These are phyloP conservation scores for Lipomyces lipofer DNA, from an alignment of 805 yeast genomes.

Conservation along the genomic window DNA sequence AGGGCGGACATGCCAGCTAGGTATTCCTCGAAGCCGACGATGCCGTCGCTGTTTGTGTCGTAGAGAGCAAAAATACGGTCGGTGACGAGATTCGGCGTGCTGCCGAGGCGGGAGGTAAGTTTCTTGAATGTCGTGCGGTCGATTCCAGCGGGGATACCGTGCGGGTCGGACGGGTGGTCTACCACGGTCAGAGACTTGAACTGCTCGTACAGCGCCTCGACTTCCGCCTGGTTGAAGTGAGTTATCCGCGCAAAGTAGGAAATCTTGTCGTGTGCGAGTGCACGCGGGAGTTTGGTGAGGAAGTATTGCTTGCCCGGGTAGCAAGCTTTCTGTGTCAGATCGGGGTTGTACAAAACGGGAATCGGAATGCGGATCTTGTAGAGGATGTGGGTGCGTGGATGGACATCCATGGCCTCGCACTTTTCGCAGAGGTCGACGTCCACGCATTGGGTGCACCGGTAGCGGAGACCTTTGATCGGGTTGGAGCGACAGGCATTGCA, in stretches of 20 bases:
- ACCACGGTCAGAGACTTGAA: constrained; percentile 13
- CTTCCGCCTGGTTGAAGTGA: constrained; percentile 20
- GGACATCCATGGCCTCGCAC: constrained; percentile 41
- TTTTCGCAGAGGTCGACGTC: constrained; percentile 55
- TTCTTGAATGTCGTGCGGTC: constrained; percentile 11
- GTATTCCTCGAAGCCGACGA: constrained; percentile 32
- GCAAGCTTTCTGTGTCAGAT: constrained; percentile 30
- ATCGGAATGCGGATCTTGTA: constrained; percentile 36
- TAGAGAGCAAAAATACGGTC: constrained; percentile 28
- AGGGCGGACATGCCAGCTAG: constrained; percentile 11
- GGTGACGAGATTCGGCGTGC: constrained; percentile 25
- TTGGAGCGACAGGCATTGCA: constrained; percentile 37
- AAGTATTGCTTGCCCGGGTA: constrained; percentile 28
- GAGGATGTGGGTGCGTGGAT: constrained; percentile 34
- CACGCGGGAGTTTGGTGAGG: constrained; percentile 12
- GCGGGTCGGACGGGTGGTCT: constrained; percentile 3
- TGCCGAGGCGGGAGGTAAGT: constrained; percentile 19
- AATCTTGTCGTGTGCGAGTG: constrained; percentile 1
- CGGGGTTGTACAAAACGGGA: constrained; percentile 36
- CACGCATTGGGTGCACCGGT: constrained; percentile 52
- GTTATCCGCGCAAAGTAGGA: constrained; percentile 1
- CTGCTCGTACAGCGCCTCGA: constrained; percentile 32
- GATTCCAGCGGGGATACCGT: constrained; percentile 13
- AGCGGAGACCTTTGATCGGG: constrained; percentile 51
- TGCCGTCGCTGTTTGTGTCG: constrained; percentile 32